These are phyloP conservation scores for Sugiyamaella paludigena DNA, from an alignment of 1,139 yeast genomes.

Conservation along the genomic window DNA sequence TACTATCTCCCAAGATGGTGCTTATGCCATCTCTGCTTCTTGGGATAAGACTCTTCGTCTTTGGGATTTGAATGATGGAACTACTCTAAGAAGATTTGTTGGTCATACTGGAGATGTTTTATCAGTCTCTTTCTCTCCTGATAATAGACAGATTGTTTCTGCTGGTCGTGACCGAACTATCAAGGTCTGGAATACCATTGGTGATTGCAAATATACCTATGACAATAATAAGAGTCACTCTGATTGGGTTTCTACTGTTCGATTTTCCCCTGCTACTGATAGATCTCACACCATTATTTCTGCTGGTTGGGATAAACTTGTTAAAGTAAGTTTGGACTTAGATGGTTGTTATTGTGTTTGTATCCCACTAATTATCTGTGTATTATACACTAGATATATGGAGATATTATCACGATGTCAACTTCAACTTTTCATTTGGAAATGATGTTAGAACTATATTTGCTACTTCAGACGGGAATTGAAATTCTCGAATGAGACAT, in stretches of 20 bases:
- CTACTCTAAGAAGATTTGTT: slow-evolving; percentile 90
- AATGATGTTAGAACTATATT: slow-evolving; percentile 53
- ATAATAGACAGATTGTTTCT: slow-evolving; percentile 97
- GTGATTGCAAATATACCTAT: slow-evolving; percentile 96
- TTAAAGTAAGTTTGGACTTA: slow-evolving; percentile 77
- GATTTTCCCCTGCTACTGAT: slow-evolving; percentile 80
- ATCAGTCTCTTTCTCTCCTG: slow-evolving; percentile 94
- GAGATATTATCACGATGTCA: too few relatives aligned
- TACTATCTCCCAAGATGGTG: slow-evolving; percentile 97
- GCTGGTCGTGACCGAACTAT: slow-evolving; percentile 99
- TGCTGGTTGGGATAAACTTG: slow-evolving; percentile 99
- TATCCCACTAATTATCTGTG: slow-evolving; percentile 11
- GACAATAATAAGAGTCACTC: slow-evolving; percentile 67
- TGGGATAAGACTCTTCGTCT: slow-evolving; percentile 99
- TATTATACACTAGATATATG: too few relatives aligned
- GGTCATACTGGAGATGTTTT: slow-evolving; percentile 98
- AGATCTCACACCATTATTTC: slow-evolving; percentile 76
- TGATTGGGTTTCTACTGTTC: slow-evolving; percentile 99
- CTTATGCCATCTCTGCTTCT: slow-evolving; percentile 97
- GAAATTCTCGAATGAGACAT: slow-evolving; percentile 88
- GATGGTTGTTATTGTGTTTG: slow-evolving; percentile 21
- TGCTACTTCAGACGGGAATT: slow-evolving; percentile 97
- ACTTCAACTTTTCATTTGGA: slow-evolving; percentile 10
- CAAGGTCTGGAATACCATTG: slow-evolving; percentile 99
- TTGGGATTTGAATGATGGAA: slow-evolving; percentile 97